phyloP scores from a whole-genome alignment of 495 filamentous ascomycete species.

The Aspergillus heteromorphus region DNA sequence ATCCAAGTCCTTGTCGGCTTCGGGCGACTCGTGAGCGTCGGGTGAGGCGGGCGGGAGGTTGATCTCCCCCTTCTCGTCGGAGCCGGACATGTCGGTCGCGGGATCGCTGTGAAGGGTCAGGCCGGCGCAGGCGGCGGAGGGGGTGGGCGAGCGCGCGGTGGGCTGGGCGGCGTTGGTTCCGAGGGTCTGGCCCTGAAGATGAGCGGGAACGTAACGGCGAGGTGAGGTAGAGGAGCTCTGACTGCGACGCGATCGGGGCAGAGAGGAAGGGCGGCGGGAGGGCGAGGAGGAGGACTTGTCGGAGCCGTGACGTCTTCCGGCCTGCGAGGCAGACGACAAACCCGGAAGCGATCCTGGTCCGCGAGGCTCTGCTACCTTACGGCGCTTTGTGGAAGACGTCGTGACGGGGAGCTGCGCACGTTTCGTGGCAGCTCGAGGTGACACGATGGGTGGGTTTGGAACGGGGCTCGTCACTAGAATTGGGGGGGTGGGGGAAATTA shows the following conservation, averaged over 20 bases:
- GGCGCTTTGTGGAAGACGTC: constrained; percentile 89
- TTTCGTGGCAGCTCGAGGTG: constrained; percentile 44
- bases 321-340: constrained; percentile 30
- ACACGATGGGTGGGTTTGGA: constrained; percentile 16
- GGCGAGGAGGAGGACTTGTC: constrained; percentile 22
- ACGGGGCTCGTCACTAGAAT: not conserved
- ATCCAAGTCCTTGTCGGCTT: constrained; percentile 39
- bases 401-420: constrained; percentile 71
- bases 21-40: constrained; percentile 40
- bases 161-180: constrained; percentile 29
- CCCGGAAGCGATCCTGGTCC: constrained; percentile 26
- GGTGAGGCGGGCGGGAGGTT: constrained; percentile 18
- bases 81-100: constrained; percentile 44
- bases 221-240: constrained; percentile 33
- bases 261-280: constrained; percentile 23
- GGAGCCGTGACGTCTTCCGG: constrained; percentile 42
- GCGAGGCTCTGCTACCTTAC: constrained; percentile 64
- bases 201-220: constrained; percentile 53
- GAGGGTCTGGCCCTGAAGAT: constrained; percentile 57
- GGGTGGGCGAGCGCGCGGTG: constrained; percentile 42
- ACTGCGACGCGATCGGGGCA: constrained; percentile 29
- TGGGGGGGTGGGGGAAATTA: not conserved
- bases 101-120: constrained; percentile 62
- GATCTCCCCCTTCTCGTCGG: constrained; percentile 27
- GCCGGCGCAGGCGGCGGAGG: constrained; percentile 67